Base-by-base conservation (phyloP, 768 basidiomycete species). In the Serendipita sp. region DNA sequence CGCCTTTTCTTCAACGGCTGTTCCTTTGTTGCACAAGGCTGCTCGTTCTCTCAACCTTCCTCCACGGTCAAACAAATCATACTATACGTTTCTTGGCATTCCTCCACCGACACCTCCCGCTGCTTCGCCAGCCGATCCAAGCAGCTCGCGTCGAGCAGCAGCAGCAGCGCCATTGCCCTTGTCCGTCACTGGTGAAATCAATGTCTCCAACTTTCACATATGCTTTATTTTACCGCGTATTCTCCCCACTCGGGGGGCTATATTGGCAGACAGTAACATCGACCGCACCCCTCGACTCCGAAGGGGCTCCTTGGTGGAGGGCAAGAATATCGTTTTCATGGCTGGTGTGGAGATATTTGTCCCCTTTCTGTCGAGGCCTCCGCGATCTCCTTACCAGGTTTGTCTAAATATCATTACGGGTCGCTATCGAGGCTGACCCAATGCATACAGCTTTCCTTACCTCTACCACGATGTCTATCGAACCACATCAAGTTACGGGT, bases 281-380 rank as follows among this genome's bases (percentile, higher is more conserved):
- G 65, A 66, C 7, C 41, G 60, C 0, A 28, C 28, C 9, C 38
- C 33, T 60, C 42, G 62, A 14, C 42, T 48, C 22, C 45, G 62
- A 61, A 75, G 85, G 62, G 75, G 84, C 24, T 67, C 75, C 11
- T 86, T 85, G 11, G 66, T 86, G 61, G 65, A 68, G 60, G 79
- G 78, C 62, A 81, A 77, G 60, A 76, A 75, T 41, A 76, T 81
- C 51, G 84, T 88, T 50, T 90, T 89, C 71, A 85, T 90, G 85
- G 88, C 84, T 14, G 88, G 83, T 2, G 79, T 90, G 60, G 85
- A 88, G 64, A 77, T 90, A 72, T 82, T 81, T 79, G 78, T 85
- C 24, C 88, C 88, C 3, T 86, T 80, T 63, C 69, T 81, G 22
- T 81, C 81, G 3, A 78, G 74, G 60, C 88, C 88, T 44, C 85